These are phyloP conservation scores for Exophiala viscosa DNA, from an alignment of 2,329 filamentous ascomycete species.

Conservation along the genomic window DNA sequence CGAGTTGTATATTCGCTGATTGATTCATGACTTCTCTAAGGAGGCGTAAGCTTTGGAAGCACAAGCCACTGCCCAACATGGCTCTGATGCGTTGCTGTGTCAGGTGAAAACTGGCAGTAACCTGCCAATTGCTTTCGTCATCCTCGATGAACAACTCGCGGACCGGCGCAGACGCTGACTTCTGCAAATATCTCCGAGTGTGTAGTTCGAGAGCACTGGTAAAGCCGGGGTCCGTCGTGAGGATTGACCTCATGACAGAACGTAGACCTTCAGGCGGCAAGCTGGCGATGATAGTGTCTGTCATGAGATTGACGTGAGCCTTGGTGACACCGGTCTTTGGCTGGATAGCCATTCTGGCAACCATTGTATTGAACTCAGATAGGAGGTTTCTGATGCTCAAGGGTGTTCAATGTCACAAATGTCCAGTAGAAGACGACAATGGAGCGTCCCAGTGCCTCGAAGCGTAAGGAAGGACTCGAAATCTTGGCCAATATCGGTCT, in stretches of 20 bases:
- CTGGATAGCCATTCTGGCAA: slow-evolving; percentile 19
- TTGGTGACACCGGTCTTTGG: neutral
- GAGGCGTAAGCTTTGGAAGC: slow-evolving; percentile 30
- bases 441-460: no score
- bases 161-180: slow-evolving; percentile 16
- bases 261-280: slow-evolving; percentile 41
- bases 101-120: neutral
- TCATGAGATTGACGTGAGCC: slow-evolving; percentile 49
- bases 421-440: no score
- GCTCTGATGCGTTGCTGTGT: slow-evolving; percentile 31
- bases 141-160: neutral
- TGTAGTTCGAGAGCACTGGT: slow-evolving; percentile 35
- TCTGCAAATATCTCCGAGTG: slow-evolving; percentile 31
- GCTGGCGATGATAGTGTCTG: slow-evolving; percentile 45
- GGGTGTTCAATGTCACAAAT: no score
- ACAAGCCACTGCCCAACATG: slow-evolving; percentile 34
- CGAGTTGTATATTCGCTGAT: neutral
- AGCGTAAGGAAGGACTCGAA: no score
- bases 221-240: slow-evolving; percentile 21
- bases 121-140: neutral
- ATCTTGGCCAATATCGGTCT: no score
- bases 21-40: neutral
- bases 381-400: no score
- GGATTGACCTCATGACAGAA: slow-evolving; percentile 34
- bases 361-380: no score